Base-by-base conservation (phyloP, 2,329 filamentous ascomycete genomes). In the Fusarium vanettenii region DNA sequence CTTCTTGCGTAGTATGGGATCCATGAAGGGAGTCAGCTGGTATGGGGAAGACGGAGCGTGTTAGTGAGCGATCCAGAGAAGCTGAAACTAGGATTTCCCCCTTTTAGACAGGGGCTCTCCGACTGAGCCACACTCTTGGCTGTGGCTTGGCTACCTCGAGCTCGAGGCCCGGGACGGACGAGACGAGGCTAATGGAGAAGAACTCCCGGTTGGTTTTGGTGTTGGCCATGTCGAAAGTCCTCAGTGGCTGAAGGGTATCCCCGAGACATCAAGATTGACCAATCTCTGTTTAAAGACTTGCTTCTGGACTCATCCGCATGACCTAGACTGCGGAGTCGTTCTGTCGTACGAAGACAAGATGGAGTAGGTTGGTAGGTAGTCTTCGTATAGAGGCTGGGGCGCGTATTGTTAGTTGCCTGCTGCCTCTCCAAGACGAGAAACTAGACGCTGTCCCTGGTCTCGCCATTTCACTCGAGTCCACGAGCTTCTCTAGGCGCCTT, bases 41-140 rank as follows among this genome's bases (percentile, higher is more conserved):
- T 45, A 63, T 52, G 60, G 60, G 60, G 60, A 52, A 52, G 43
- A 29, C 16, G 43, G 22, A 45, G 20, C 25, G 35, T 56, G 37
- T 45, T 43, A 39, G 62, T 33, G 50, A 73, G 62, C 27, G 66
- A 66, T 59, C 48, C 48, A 52, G 37, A 55, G 43, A 72, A 74
- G 69, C 71, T 74, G 72, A 75, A 74, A 74, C 71, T 37, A 41
- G 29, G 64, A 63, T 48, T 74, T 33, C 61, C 27, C 64, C 62
- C 25, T 22, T 27, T 39, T 61, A 66, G 48, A 37, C 71, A 66
- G 74, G 64, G 68, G 69, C 60, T 70, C 61, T 70, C 59, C 61
- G 65, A 64, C 52, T 48, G 62, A 56, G 31, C 67, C 68, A 43
- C 72, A 69, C 69, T 70, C 45, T 71, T 60, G 35, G 63, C 16